Evolutionary conservation across 2,329 filamentous ascomycete species (phyloP).

Genomic region (Berkeleyomyces basicola): DNA sequence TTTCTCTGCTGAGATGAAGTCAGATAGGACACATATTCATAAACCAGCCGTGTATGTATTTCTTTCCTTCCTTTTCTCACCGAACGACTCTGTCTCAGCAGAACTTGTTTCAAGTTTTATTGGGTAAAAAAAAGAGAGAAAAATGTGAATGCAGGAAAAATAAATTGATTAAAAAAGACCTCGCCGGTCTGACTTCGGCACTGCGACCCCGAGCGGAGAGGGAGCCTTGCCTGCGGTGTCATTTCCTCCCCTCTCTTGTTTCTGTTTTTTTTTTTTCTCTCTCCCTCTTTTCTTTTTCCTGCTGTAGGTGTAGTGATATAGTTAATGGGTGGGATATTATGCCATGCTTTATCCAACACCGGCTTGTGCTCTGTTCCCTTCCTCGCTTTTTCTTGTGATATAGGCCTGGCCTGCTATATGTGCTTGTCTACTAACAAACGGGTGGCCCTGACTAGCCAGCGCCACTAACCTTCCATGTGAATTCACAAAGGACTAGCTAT

Average conservation of each 20-base stretch:
- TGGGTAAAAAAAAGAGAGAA: background rate
- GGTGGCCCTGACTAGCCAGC: conserved; percentile 1
- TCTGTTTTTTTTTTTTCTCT: background rate
- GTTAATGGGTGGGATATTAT: background rate
- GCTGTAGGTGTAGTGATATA: background rate
- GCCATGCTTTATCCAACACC: background rate
- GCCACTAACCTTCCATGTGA: background rate
- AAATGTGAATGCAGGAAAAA: background rate
- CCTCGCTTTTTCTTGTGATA: background rate
- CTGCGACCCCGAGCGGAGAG: background rate
- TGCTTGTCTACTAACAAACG: background rate
- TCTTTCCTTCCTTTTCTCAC: background rate
- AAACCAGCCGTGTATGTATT: background rate
- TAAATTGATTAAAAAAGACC: background rate
- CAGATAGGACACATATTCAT: background rate
- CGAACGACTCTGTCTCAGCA: background rate
- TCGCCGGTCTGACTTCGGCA: conserved; percentile 1
- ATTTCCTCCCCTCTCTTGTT: background rate
- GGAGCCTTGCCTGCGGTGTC: background rate
- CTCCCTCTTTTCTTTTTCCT: background rate
- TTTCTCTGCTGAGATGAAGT: background rate
- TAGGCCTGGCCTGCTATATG: background rate
- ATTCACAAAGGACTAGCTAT: background rate
- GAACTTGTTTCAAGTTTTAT: background rate
- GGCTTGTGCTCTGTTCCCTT: background rate